A percentile compares a stretch with the other conserved stretches of the same genome.
Conservation (phyloP, 441 rosid genomes). For the Brassica hybrid region DNA sequence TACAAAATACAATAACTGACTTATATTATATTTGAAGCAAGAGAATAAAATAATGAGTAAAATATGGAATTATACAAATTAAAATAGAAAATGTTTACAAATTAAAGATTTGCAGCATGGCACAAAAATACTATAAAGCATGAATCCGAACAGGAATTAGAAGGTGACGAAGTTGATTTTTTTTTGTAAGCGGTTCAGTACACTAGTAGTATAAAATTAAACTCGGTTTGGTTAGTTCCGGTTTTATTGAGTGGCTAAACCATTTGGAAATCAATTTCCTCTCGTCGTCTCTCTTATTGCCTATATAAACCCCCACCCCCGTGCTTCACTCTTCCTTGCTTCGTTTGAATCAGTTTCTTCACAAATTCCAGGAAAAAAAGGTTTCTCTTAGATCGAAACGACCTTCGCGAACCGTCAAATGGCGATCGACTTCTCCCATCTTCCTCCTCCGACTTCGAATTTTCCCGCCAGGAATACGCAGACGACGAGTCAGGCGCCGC, state of each 20-base stretch:
- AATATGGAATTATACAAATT: too few relatives aligned
- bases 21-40: too few relatives aligned
- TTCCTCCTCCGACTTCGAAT: slow-evolving; percentile 22
- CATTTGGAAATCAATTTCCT: background rate
- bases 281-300: background rate
- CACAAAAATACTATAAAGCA: too few relatives aligned
- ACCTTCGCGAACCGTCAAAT: slow-evolving; percentile 16
- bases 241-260: background rate
- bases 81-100: too few relatives aligned
- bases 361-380: background rate
- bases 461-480: slow-evolving; percentile 32
- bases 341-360: background rate
- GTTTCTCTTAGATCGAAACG: background rate
- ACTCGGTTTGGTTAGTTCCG: slow-evolving; percentile 1
- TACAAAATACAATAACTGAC: too few relatives aligned
- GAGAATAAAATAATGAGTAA: too few relatives aligned
- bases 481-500: slow-evolving; percentile 5
- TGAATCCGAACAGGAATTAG: too few relatives aligned
- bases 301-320: background rate
- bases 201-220: background rate
- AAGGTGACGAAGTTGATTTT: too few relatives aligned
- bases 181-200: background rate
- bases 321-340: background rate
- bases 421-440: slow-evolving; percentile 20
- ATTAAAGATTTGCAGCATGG: too few relatives aligned